Conservation (phyloP, 2,329 filamentous ascomycete species). For the Mollisiaceae sp. region DNA sequence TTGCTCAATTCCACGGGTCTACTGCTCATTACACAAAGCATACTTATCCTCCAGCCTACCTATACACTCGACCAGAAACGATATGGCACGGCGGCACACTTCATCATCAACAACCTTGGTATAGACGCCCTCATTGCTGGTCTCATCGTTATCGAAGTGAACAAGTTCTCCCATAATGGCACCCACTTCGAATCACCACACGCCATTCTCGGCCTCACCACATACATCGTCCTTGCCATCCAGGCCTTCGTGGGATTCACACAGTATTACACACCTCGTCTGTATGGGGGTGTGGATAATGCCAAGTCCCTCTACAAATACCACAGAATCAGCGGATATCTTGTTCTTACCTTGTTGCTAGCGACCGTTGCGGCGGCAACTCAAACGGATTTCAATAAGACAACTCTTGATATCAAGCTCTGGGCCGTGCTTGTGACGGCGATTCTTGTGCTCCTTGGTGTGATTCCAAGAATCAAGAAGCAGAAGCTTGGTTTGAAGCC, state of each 20-base stretch:
- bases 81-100: conserved; percentile 66
- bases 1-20: conserved; percentile 72
- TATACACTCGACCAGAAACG: conserved; percentile 76
- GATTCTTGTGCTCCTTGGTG: conserved; percentile 70
- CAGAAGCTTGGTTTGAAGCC: conserved; percentile 72
- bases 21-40: conserved; percentile 77
- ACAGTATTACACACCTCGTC: conserved; percentile 74
- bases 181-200: conserved; percentile 82
- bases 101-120: conserved; percentile 68
- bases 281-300: conserved; percentile 80
- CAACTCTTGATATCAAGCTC: conserved; percentile 71
- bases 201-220: conserved; percentile 79
- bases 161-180: conserved; percentile 74
- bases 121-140: conserved; percentile 61
- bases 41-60: conserved; percentile 88
- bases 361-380: conserved; percentile 77
- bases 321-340: conserved; percentile 80
- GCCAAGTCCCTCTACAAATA: conserved; percentile 91
- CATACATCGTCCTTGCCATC: conserved; percentile 69
- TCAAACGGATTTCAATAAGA: conserved; percentile 74
- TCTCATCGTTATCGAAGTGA: conserved; percentile 76
- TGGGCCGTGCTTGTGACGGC: conserved; percentile 76
- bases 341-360: conserved; percentile 71
- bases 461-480: conserved; percentile 80
- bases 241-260: conserved; percentile 83